Evolutionary conservation across 768 basidiomycete genomes (phyloP), one percentile per base, ranked within the genome.

Genomic region (Hebeloma cylindrosporum): DNA sequence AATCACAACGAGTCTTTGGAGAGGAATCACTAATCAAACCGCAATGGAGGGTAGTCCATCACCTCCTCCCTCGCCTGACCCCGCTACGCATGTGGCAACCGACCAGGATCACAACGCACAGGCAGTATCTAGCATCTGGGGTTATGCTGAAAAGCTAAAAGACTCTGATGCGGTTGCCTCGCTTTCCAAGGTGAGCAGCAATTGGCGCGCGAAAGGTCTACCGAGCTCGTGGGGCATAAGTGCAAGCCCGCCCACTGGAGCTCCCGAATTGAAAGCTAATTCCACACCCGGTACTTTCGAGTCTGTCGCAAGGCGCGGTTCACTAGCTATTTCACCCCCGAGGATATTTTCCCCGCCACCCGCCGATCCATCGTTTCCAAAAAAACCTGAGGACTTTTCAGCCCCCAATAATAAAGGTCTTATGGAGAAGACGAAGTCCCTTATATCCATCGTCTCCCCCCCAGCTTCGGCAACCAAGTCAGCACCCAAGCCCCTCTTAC

Each of bases 11-110:
- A 79, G 77, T n/a, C 74, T 88, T 16, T 88, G 85, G 86, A 74
- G 76, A 58, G 87, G 86, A 3, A 80, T 88, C 52, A 86, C 84
- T 3, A 88, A 87, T 54, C 82, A 83, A 60, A 76, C 74, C 46
- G 78, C 83, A 2, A 84, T 85, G 84, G 84, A 84, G 6, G 54
- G 59, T 26, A 51, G 54, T 30, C 66, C 66, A 11, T 66, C 72
- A 7, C 57, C 61, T 33, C 58, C 61, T 17, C 32, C 28, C 5
- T 34, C 41, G 9, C 14, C 29, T 11, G 2, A 27, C 16, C 22
- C 6, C 20, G 7, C 62, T 25, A 30, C 21, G 7, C 16, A 21
- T 17, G 28, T 6, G 21, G 23, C 17, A 7, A 26, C 33, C 13
- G 18, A 14, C 29, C 30, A 36, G 38, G 20, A 16, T 3, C 40